These are phyloP conservation scores for Gossypium davidsonii DNA, from an alignment of 441 rosid species.

Conservation along the genomic window DNA sequence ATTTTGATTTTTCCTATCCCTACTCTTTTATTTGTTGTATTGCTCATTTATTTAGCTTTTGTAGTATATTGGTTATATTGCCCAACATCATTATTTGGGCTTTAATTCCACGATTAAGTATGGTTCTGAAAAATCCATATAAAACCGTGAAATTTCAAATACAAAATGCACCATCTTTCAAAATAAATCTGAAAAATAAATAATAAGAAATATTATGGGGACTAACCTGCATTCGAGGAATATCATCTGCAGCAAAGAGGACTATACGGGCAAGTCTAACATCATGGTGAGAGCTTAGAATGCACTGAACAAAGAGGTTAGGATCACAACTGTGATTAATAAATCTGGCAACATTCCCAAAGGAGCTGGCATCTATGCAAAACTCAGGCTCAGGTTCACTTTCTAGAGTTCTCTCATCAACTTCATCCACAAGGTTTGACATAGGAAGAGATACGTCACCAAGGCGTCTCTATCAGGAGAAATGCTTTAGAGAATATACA, in stretches of 20 bases:
- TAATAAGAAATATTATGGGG: background rate
- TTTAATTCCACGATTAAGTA: background rate
- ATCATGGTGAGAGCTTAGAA: conserved; percentile 76
- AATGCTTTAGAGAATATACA: background rate
- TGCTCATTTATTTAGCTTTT: no score
- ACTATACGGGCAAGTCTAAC: conserved; percentile 71
- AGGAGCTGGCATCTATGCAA: conserved; percentile 80
- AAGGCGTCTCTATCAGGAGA: conserved; percentile 32
- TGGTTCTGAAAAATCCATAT: background rate
- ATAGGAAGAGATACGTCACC: conserved; percentile 22
- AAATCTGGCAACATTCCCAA: conserved; percentile 79
- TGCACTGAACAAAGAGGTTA: conserved; percentile 79
- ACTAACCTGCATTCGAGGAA: conserved; percentile 76
- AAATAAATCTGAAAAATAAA: background rate
- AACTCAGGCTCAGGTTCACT: conserved; percentile 51
- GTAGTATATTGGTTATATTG: no score
- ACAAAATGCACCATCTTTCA: background rate
- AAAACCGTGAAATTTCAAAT: background rate
- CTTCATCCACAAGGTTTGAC: conserved; percentile 9
- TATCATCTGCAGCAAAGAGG: conserved; percentile 82
- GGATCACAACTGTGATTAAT: conserved; percentile 93
- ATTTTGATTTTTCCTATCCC: no score
- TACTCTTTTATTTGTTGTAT: no score
- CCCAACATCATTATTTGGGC: no score
- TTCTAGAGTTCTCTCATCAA: conserved; percentile 39